Base-by-base conservation (phyloP, 495 filamentous ascomycete species). In the Podospora australis region DNA sequence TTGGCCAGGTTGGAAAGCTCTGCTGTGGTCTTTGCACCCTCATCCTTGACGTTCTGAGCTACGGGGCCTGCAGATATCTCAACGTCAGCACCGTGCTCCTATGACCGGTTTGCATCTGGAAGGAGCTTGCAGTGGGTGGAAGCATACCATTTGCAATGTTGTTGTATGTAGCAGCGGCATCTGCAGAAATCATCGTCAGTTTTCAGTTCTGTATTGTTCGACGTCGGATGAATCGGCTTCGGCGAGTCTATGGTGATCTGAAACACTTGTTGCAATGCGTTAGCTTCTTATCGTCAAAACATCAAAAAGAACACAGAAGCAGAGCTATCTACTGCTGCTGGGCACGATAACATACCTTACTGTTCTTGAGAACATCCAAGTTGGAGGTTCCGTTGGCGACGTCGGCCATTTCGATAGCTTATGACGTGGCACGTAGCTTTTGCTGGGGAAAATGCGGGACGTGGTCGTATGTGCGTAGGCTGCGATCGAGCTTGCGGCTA, bases 1-100 rank as follows among this genome's bases (percentile, higher is more conserved):
- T 79, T 78, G 56, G 85, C 83, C 45, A 96, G 73, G 58, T 87
- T 86, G 60, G 75, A 78, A 55, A 95, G 76, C 71, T 95, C 88
- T 53, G 71, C 68, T 43, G 72, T 64, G 42, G 88, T 88, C 70
- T 85, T 86, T 51, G 78, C 75, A 40, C 70, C 69, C 64, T 94
- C 79, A 53, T 83, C 74, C 66, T 84, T 86, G 65, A 88, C 77
- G 56, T 80, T 86, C 65, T 90, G 78, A 47, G 84, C 86, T 42
- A 92, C 71, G 25, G 88, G 85, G 47, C 84, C 88, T 89, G 57
- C 35, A 44, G 36, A 46, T 29, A 13, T 21, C 44, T 19, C 24
- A 9, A 25, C 11, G 56, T 68, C 55, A 67, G 59, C 49, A 55
- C n/a, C n/a, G n/a, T n/a, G n/a, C n/a, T n/a, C n/a, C n/a, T n/a